A percentile compares a stretch with the other conserved stretches of the same genome.
These are phyloP conservation scores for Corymbia calophylla DNA, from an alignment of 441 rosid species.

Conservation along the genomic window DNA sequence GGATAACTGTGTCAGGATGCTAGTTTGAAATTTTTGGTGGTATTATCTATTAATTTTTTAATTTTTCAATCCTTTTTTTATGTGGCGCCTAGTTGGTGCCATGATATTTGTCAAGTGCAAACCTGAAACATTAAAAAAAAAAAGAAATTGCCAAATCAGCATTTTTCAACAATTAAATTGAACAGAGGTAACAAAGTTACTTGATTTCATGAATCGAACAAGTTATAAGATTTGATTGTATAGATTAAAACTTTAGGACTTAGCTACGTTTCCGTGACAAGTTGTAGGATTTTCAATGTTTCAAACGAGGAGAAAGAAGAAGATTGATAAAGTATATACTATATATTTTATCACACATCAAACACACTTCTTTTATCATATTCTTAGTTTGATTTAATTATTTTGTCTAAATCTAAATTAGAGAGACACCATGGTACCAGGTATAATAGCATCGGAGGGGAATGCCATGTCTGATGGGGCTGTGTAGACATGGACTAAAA, in stretches of 20 bases:
- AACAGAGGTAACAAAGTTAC: background rate
- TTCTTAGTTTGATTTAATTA: background rate
- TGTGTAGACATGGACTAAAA: too few relatives aligned
- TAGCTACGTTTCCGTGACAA: accelerated
- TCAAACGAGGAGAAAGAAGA: background rate
- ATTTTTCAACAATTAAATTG: background rate
- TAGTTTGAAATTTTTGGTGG: background rate
- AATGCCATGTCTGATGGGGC: too few relatives aligned
- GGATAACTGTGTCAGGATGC: accelerated
- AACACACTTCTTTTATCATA: background rate
- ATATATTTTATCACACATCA: background rate
- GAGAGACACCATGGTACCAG: too few relatives aligned
- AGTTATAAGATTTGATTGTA: background rate
- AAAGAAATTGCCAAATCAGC: background rate
- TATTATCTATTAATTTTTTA: background rate
- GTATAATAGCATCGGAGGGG: too few relatives aligned
- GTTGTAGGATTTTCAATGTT: background rate
- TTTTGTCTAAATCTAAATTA: background rate
- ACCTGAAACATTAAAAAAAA: background rate
- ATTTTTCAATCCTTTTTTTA: background rate
- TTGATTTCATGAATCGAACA: background rate
- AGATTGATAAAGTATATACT: background rate
- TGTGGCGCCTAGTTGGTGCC: background rate
- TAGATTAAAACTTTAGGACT: background rate
- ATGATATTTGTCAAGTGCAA: background rate